Conservation (phyloP, 2,329 filamentous ascomycete species). For the Sarocladium brachiariae region DNA sequence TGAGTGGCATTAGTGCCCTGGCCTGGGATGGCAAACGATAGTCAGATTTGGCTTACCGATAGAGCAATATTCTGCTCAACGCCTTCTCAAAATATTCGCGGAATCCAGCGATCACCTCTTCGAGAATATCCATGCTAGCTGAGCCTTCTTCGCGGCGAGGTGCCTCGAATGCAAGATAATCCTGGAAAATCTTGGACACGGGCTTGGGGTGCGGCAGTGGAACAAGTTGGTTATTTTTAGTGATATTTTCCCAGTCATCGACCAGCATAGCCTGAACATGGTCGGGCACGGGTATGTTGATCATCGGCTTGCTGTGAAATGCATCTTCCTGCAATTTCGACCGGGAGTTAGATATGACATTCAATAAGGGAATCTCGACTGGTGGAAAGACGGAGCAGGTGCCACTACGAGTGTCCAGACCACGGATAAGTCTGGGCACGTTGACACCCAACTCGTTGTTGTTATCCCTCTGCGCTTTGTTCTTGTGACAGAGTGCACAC, state of each 20-base stretch:
- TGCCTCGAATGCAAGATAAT: slow-evolving; percentile 68
- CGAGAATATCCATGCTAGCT: slow-evolving; percentile 75
- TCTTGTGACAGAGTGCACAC: neutral
- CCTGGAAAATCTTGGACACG: slow-evolving; percentile 69
- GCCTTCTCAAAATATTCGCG: slow-evolving; percentile 92
- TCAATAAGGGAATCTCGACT: neutral
- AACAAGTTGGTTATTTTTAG: slow-evolving; percentile 87
- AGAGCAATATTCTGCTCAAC: slow-evolving; percentile 81
- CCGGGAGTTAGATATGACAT: slow-evolving; percentile 14
- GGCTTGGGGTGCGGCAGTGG: slow-evolving; percentile 72
- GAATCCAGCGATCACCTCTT: slow-evolving; percentile 80
- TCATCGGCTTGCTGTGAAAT: slow-evolving; percentile 76
- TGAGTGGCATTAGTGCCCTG: slow-evolving; percentile 28
- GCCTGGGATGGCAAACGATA: neutral
- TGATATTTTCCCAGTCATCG: slow-evolving; percentile 98
- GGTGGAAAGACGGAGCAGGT: neutral
- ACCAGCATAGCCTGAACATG: slow-evolving; percentile 87
- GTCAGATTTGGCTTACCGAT: slow-evolving; percentile 43
- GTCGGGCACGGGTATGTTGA: slow-evolving; percentile 82
- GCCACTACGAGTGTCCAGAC: neutral
- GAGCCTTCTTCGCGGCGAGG: slow-evolving; percentile 58
- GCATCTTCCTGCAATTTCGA: slow-evolving; percentile 64
- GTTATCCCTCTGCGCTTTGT: neutral
- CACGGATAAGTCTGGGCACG: neutral
- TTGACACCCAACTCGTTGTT: neutral